A percentile compares a stretch with the other conserved stretches of the same genome.
Conservation (phyloP, 345 rosid species). For the Rhodamnia rubescens region DNA sequence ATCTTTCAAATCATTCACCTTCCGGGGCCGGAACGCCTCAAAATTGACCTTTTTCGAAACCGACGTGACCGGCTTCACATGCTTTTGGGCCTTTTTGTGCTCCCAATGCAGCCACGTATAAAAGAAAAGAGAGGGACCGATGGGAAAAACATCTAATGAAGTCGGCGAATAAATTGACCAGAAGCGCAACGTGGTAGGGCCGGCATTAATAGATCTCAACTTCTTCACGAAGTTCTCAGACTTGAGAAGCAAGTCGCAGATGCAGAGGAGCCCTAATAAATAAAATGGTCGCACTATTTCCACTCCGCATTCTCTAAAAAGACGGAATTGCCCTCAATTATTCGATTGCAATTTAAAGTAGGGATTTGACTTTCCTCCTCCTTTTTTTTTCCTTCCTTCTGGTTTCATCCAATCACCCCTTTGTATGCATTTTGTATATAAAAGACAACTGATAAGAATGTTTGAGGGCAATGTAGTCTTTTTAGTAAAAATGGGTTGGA, state of each 20-base stretch:
- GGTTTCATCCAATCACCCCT: too few relatives aligned
- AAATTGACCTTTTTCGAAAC: background rate
- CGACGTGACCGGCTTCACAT: too few relatives aligned
- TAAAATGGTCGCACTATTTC: background rate
- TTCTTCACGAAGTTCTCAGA: background rate
- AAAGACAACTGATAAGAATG: too few relatives aligned
- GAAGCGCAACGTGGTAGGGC: background rate
- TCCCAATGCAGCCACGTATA: background rate
- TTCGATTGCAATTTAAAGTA: too few relatives aligned
- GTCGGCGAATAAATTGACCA: background rate
- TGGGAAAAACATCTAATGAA: background rate
- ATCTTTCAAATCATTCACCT: fast-evolving
- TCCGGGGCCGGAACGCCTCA: background rate
- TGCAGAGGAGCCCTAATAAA: background rate
- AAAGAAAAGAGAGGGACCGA: background rate
- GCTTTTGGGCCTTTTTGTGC: background rate
- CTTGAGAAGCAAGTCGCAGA: background rate
- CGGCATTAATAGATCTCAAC: background rate
- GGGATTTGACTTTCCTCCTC: too few relatives aligned
- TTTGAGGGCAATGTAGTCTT: too few relatives aligned
- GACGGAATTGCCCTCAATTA: too few relatives aligned
- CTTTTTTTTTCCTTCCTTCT: too few relatives aligned
- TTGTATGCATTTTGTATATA: too few relatives aligned
- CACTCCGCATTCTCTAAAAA: too few relatives aligned
- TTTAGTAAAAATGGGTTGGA: too few relatives aligned